phyloP scores from a whole-genome alignment of 306 rosid species.

The Herpetospermum pedunculosum region DNA sequence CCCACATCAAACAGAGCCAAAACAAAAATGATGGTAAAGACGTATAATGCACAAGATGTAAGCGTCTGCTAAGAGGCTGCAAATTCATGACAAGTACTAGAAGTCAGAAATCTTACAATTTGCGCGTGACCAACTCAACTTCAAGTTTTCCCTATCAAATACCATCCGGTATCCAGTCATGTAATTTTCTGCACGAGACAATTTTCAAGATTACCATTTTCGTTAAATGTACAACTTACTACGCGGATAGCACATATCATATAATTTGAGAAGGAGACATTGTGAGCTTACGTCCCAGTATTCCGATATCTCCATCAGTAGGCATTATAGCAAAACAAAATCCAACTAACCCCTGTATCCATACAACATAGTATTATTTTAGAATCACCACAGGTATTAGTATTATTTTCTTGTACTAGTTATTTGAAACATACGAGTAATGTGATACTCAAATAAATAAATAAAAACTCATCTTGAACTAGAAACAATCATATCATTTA shows the following conservation, averaged over 20 bases:
- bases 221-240: neutral
- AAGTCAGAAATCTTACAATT: constrained; percentile 51
- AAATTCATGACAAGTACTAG: neutral
- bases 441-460: neutral
- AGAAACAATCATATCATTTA: neutral
- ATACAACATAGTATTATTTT: neutral
- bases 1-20: neutral
- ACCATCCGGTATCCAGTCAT: constrained; percentile 80
- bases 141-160: constrained; percentile 67
- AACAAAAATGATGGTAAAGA: neutral
- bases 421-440: neutral
- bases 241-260: neutral
- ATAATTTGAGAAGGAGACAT: neutral
- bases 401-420: neutral
- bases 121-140: constrained; percentile 78
- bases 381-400: neutral
- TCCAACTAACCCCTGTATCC: constrained; percentile 52
- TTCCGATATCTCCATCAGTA: constrained; percentile 58
- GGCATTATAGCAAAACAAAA: constrained; percentile 83
- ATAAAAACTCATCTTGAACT: neutral
- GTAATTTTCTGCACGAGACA: constrained; percentile 64
- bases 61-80: neutral
- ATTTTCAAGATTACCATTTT: neutral
- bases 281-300: constrained; percentile 71
- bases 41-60: neutral